Evolutionary conservation across 2,329 filamentous ascomycete genomes (phyloP), one percentile per base, ranked within the genome.

Genomic region (Beauveria asiatica): DNA sequence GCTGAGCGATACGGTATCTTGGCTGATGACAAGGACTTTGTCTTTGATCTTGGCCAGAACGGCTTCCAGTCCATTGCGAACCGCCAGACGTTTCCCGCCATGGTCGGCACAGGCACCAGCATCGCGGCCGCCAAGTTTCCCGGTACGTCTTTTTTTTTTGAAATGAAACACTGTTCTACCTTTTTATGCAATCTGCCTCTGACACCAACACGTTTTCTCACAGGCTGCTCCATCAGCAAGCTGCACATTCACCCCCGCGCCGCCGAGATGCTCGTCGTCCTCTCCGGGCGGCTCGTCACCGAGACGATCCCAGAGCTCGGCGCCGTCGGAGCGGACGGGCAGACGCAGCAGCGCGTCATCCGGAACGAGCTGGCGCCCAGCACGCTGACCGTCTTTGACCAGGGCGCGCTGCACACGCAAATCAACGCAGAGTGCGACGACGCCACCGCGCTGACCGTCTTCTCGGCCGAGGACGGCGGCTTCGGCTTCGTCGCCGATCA

Each of bases 21-120:
- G 19, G 71, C 73, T 17, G 68, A 76, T 11, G 69, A 80, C 64
- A 61, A 69, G 3, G 71, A 80, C 62, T 80, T 81, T 68, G 67
- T 79, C 67, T 82, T 80, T 69, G 73, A 79, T 69, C 81, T 82
- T 71, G 73, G 72, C 66, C 64, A 65, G 58, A 69, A 72, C 49
- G 80, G 79, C 44, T 80, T 80, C 45, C 73, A 79, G 65, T 73
- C 82, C 62, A 70, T 80, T 42, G 72, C 76, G 21, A 82, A 83
- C 72, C 76, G 81, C 67, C 78, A 80, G 70, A 78, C 76, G 41
- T 84, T 84, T 70, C 82, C 82, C 3, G 80, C 81, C 27, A 76
- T 84, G 21, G 78, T 82, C 21, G 76, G 78, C 52, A 80, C 79
- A 4, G 76, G 76, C 21, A 70, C 78, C 41, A 76, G 75, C 61